A percentile compares a stretch with the other conserved stretches of the same genome.
Evolutionary conservation across 768 basidiomycete species (phyloP).

Genomic region (Neoboletus brunneissimus): DNA sequence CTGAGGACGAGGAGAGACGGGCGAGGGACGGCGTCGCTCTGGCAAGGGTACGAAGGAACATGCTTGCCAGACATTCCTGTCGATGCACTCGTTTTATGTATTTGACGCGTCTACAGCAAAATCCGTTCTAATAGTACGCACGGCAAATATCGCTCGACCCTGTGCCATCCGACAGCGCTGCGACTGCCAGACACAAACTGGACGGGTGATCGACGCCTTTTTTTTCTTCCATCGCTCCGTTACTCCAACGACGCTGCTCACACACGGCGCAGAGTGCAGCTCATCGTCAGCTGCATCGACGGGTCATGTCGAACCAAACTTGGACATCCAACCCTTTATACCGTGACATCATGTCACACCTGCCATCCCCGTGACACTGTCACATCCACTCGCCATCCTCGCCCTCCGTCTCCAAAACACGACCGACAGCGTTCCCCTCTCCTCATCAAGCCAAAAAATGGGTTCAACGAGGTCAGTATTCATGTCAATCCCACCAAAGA

Average conservation of each 20-base stretch:
- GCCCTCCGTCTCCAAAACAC: conserved; percentile 18
- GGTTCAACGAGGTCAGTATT: conserved; percentile 74
- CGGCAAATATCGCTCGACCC: conserved; percentile 14
- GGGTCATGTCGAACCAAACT: conserved; percentile 18
- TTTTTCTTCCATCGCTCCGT: conserved; percentile 61
- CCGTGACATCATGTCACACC: conserved; percentile 22
- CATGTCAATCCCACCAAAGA: not conserved
- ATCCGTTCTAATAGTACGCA: not conserved
- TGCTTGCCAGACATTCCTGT: not conserved
- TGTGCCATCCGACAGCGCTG: conserved; percentile 7
- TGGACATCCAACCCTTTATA: not conserved
- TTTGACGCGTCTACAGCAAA: conserved; percentile 5
- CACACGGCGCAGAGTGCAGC: conserved; percentile 47
- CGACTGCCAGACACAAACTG: conserved; percentile 11
- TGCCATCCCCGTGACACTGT: conserved; percentile 27
- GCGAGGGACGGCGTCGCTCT: not conserved
- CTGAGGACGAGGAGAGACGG: conserved; percentile 37
- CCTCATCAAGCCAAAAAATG: conserved; percentile 52
- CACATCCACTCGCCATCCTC: conserved; percentile 18
- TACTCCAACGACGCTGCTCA: conserved; percentile 44
- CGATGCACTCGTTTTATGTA: not conserved
- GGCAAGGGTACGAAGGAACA: conserved; percentile 10
- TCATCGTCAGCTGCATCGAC: conserved; percentile 41
- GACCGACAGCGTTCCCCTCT: conserved; percentile 22
- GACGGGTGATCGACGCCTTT: conserved; percentile 20